Evolutionary conservation across 768 basidiomycete genomes (phyloP).

Genomic region (Trametes meyenii): DNA sequence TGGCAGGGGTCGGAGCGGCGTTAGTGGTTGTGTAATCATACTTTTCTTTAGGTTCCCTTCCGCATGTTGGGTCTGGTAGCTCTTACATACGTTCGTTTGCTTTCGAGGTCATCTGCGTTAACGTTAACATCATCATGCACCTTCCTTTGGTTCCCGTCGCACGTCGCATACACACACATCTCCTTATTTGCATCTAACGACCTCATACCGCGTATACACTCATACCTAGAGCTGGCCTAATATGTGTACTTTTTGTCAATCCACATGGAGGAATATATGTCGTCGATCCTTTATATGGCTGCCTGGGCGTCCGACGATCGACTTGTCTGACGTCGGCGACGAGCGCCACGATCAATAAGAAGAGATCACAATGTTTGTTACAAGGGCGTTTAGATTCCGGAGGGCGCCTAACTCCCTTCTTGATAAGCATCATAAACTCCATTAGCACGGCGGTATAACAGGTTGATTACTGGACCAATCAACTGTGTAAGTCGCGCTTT

Average conservation of each 20-base stretch:
- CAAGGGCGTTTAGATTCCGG: not conserved
- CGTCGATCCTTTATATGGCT: not conserved
- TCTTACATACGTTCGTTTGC: conserved; percentile 19
- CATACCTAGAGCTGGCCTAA: conserved; percentile 24
- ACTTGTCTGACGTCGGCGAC: not conserved
- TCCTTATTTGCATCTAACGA: conserved; percentile 9
- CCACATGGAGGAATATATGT: not conserved
- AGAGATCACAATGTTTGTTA: not conserved
- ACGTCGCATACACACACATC: conserved; percentile 13
- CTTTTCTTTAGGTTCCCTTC: not conserved
- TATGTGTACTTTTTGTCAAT: conserved; percentile 19
- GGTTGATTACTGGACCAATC: conserved; percentile 1
- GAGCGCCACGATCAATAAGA: not conserved
- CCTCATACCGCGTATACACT: conserved; percentile 19
- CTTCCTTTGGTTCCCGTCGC: conserved; percentile 12
- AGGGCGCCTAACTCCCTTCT: not conserved
- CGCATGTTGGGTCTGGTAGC: conserved; percentile 2
- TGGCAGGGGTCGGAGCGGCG: conserved; percentile 46
- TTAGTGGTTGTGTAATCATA: conserved; percentile 13
- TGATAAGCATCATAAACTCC: not conserved
- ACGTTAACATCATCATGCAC: conserved; percentile 15
- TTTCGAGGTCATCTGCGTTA: conserved; percentile 16
- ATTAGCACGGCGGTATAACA: not conserved
- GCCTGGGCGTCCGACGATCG: not conserved
- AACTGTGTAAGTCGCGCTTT: conserved; percentile 5